Evolutionary conservation across 257 asterid genomes (phyloP), one percentile per base, ranked within the genome.

Genomic region (Leptodermis oblonga): DNA sequence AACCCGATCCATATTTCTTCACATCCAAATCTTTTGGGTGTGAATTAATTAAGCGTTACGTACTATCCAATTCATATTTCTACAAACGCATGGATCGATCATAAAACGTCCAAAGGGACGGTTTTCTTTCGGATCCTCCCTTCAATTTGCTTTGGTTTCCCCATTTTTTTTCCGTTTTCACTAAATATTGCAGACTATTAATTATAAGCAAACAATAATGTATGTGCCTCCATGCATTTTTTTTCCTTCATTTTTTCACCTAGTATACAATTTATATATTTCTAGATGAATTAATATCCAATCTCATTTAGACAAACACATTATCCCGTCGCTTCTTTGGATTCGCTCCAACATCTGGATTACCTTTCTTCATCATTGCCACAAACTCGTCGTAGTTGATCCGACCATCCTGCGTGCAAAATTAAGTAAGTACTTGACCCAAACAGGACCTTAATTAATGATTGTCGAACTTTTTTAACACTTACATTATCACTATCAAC

Each of bases 341-440:
- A 68, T 85, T 85, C 22, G 72, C 80, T 52, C 78, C 81, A 70
- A 79, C 81, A n/a, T 89, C 96, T 39, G 89, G 94, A 67, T 85
- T 73, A 18, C 96, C 95, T 82, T 87, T 89, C 87, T 74, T 89
- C 98, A 87, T 92, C 96, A 92, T 89, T 51, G 94, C 96, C 59
- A 81, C 81, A 56, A 92, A 92, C 68, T 92, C 98, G 13, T 89
- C 96, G 42, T 83, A 89, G 76, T 92, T 86, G 68, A 89, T 92
- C 65, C 86, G 79, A 9, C 96, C 97, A 78, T 89, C 98, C 98
- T 89, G 59, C 25, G 14, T 20, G 8, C 15, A 10, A 52, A 8
- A 5, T 52, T 52, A 52, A 1, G n/a, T 9, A 6, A 54, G 14
- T 54, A 6, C 36, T 1, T 54, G n/a, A n/a, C n/a, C n/a, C n/a